Base-by-base conservation (phyloP, 371 early-diverging fungal genomes). In the Capillidium rhysosporum region DNA sequence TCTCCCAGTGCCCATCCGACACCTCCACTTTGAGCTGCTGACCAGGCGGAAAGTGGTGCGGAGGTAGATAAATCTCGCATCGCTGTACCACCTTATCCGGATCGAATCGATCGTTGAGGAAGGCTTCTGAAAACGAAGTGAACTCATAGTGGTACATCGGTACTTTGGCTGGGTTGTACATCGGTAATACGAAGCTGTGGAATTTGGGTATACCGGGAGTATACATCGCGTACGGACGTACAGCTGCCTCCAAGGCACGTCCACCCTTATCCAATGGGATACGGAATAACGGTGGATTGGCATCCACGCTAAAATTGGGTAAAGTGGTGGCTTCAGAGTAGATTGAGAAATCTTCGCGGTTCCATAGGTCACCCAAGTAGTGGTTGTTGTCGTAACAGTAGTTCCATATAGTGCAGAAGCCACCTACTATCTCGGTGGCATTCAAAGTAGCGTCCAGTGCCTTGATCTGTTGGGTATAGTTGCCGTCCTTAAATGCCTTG, bases 361-460 rank as follows among this genome's bases (percentile, higher is more conserved):
- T 79, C 84, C 84, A 84, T 20, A 47, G 58, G 59, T 84, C 84
- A 1, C 82, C 84, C 70, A 76, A 71, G 48, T 58, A 59, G 54
- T 69, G 56, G 40, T 58, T 57, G 47, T 80, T 84, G 49, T 73
- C 73, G 1, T 79, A 66, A 48, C 69, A 66, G 59, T 83, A 83
- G 38, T 72, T 73, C 84, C 84, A 83, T 24, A 81, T 58, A 0
- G 79, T 71, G 56, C 68, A 77, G 56, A 73, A 71, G 39, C 80
- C 61, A 18, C 78, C 63, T 43, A 74, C 76, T 2, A 59, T 59
- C 55, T 84, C 84, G 1, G 77, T 59, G 0, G 81, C 82, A 55
- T 75, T 65, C 43, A 84, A 53, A 48, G 72, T 77, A 10, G 77
- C 78, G 61, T 84, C 82, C 73, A 82, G 65, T 0, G 81, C 80